Conservation (phyloP, 768 basidiomycete species). For the Hygrocybe coccinea region DNA sequence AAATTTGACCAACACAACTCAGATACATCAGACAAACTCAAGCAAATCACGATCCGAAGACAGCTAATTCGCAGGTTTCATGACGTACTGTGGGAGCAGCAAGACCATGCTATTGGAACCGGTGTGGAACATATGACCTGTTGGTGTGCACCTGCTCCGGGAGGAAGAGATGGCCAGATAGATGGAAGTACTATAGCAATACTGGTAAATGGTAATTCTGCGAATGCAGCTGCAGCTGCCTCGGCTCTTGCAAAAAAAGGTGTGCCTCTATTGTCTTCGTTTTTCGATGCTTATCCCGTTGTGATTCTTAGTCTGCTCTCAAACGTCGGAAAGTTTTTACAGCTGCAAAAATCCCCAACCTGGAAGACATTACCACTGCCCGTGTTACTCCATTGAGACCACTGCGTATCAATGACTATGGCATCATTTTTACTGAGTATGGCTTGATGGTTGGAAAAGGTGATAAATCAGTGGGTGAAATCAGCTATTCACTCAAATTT, state of each 20-base stretch:
- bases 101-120: slow-evolving; percentile 6
- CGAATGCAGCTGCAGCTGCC: slow-evolving; percentile 19
- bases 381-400: slow-evolving; percentile 6
- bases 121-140: slow-evolving; percentile 7
- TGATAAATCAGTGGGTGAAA: not conserved
- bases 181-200: too few species aligned
- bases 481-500: too few species aligned
- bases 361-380: slow-evolving; percentile 7
- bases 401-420: slow-evolving; percentile 11
- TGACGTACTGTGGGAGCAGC: slow-evolving; percentile 7
- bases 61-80: slow-evolving; percentile 8
- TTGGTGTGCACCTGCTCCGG: not conserved
- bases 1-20: not conserved
- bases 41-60: slow-evolving; percentile 1
- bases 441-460: slow-evolving; percentile 8
- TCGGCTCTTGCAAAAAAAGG: slow-evolving; percentile 7
- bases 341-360: not conserved
- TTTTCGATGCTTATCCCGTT: not conserved
- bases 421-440: slow-evolving; percentile 5
- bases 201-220: slow-evolving; percentile 13
- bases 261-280: not conserved
- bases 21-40: not conserved
- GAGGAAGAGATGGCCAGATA: too few species aligned
- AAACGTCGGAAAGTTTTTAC: slow-evolving; percentile 11
- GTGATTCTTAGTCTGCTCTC: slow-evolving; percentile 4